Base-by-base conservation (phyloP, 345 rosid genomes). In the Euclidium syriacum region DNA sequence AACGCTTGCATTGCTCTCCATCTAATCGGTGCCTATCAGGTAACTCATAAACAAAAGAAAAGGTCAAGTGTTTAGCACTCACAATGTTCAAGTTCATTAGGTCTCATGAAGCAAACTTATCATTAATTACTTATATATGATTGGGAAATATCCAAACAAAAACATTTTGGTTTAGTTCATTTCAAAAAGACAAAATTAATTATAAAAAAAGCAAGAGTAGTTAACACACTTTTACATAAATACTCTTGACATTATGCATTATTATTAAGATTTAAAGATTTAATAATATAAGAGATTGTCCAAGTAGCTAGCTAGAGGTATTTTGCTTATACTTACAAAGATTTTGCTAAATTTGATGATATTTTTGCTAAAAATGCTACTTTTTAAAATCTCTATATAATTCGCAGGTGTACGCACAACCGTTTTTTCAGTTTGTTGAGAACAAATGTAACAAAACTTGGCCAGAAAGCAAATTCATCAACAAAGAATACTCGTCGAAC, bases 21-120 rank as follows among this genome's bases (percentile, higher is more conserved):
- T 67, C 83, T 92, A 0, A 50, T 89, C 0, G 88, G 98, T 33
- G 96, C 95, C 18, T 92, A 89, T 67, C 98, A 89, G 86, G 96
- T 89, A 65, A 50, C 6, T 30, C 27, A 84, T 73, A 87, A 63
- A 75, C 80, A 2, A 8, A 40, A 26, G 2, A 39, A n/a, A 26
- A 29, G 5, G 16, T 25, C 1, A 6, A 57, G 17, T 57, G 17
- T 26, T 15, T 30, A 14, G 10, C 34, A 47, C 33, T 34, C 51
- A 44, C 36, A 36, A 24, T 49, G 8, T 17, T 49, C 30, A 43
- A 15, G 33, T 16, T 56, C 35, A 39, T 56, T 1, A 12, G 33
- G 19, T 20, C 7, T 11, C 26, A 16, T 19, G 23, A 34, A n/a
- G 10, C 52, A 23, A 23, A 47, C 17, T 47, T 42, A 42, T 42